A percentile compares a stretch with the other conserved stretches of the same genome.
Conservation (phyloP, 371 early-diverging fungal species). For the Mucor velutinosus region DNA sequence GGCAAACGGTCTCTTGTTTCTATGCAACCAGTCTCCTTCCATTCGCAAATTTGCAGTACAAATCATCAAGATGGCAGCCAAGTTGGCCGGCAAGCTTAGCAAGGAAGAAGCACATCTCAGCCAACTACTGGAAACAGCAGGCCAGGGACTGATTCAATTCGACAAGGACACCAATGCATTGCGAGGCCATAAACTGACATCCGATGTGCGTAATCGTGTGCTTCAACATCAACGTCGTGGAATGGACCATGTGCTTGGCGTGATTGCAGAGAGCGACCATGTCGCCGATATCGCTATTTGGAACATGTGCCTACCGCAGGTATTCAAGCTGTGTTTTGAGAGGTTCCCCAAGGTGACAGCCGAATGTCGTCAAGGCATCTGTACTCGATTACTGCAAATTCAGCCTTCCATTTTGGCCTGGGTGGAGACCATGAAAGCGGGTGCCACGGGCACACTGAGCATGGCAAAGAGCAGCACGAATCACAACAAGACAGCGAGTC, state of each 20-base stretch:
- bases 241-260: slow-evolving; percentile 22
- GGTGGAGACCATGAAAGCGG: slow-evolving; percentile 52
- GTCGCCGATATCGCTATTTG: slow-evolving; percentile 51
- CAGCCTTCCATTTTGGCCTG: slow-evolving; percentile 62
- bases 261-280: slow-evolving; percentile 57
- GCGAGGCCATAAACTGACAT: slow-evolving; percentile 44
- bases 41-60: slow-evolving; percentile 64
- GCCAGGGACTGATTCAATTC: slow-evolving; percentile 55
- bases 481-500: slow-evolving; percentile 48
- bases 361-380: slow-evolving; percentile 63
- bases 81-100: slow-evolving; percentile 52
- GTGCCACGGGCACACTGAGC: slow-evolving; percentile 43
- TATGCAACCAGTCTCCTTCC: slow-evolving; percentile 63
- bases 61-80: slow-evolving; percentile 61
- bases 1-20: slow-evolving; percentile 72
- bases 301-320: slow-evolving; percentile 67
- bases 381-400: slow-evolving; percentile 61
- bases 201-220: slow-evolving; percentile 49
- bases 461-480: slow-evolving; percentile 43
- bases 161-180: slow-evolving; percentile 53
- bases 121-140: slow-evolving; percentile 41
- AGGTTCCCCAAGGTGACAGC: slow-evolving; percentile 64
- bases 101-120: background rate
- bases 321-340: slow-evolving; percentile 67
- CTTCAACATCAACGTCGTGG: slow-evolving; percentile 55